Evolutionary conservation across 495 filamentous ascomycete genomes (phyloP).

Genomic region (Neurospora tetrasperma): DNA sequence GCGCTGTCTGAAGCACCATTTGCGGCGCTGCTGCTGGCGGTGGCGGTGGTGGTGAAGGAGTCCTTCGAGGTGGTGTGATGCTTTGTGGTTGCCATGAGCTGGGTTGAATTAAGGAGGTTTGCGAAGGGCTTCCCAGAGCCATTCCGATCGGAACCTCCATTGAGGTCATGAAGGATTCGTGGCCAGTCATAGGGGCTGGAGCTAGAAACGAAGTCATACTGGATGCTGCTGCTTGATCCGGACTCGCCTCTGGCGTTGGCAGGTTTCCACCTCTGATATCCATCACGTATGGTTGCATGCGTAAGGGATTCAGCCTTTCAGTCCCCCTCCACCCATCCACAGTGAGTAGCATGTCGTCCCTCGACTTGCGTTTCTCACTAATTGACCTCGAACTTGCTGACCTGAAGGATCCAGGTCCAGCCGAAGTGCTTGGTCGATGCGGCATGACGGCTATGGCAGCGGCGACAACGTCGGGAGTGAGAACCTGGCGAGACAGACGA

Average conservation of each 20-base stretch:
- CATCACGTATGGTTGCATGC: constrained; percentile 13
- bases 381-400: constrained; percentile 11
- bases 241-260: constrained; percentile 35
- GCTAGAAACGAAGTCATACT: neutral
- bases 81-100: constrained; percentile 14
- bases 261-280: constrained; percentile 21
- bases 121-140: constrained; percentile 46
- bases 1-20: neutral
- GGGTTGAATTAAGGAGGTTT: constrained; percentile 6
- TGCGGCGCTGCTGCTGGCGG: constrained; percentile 11
- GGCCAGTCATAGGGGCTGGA: constrained; percentile 17
- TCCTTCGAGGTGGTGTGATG: constrained; percentile 7
- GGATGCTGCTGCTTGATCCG: constrained; percentile 9
- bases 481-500: constrained; percentile 23
- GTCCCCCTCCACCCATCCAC: constrained; percentile 18
- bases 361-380: constrained; percentile 33
- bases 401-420: constrained; percentile 16
- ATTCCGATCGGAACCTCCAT: constrained; percentile 41
- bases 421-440: constrained; percentile 33
- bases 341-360: constrained; percentile 35
- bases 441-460: constrained; percentile 24
- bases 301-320: constrained; percentile 9
- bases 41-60: constrained; percentile 10
- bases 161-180: constrained; percentile 29
- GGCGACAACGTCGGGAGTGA: constrained; percentile 14